Conservation (phyloP, 2,329 filamentous ascomycete species). For the Escovopsis weberi region DNA sequence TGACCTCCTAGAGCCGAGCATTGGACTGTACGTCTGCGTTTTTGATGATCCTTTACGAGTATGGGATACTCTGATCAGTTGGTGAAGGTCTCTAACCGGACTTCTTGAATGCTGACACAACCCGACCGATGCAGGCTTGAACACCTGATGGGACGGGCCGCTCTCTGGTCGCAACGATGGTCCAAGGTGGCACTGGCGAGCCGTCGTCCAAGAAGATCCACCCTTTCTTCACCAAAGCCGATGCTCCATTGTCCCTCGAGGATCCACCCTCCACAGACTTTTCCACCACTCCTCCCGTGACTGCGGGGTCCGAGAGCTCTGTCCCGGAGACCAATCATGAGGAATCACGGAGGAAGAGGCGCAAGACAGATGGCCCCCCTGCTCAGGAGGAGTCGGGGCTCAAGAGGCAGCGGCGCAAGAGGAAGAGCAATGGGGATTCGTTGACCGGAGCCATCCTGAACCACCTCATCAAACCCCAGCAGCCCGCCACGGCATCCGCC, state of each 20-base stretch:
- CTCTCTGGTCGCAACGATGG: constrained; percentile 29
- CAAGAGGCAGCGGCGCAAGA: constrained; percentile 15
- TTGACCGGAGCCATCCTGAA: constrained; percentile 6
- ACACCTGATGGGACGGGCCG: constrained; percentile 24
- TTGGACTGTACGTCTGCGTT: too few species aligned
- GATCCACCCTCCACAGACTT: constrained; percentile 1
- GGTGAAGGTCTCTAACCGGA: too few species aligned
- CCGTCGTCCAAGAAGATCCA: constrained; percentile 32
- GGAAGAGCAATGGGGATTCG: constrained; percentile 6
- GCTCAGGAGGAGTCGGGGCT: constrained; percentile 9
- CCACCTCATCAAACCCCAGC: constrained; percentile 4
- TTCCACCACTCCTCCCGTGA: neutral
- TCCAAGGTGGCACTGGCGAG: constrained; percentile 22
- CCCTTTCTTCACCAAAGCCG: constrained; percentile 34
- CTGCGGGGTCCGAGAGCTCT: neutral
- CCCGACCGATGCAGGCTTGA: constrained; percentile 1
- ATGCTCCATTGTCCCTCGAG: constrained; percentile 5
- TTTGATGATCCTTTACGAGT: too few species aligned
- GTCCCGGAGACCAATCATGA: constrained; percentile 11
- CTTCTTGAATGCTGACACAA: too few species aligned
- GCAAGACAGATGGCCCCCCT: constrained; percentile 20
- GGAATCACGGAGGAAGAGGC: constrained; percentile 26
- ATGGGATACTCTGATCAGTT: too few species aligned
- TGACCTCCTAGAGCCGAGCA: too few species aligned
- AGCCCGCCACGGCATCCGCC: neutral